These are phyloP conservation scores for Suillus clintonianus DNA, from an alignment of 768 basidiomycete genomes.

Conservation along the genomic window DNA sequence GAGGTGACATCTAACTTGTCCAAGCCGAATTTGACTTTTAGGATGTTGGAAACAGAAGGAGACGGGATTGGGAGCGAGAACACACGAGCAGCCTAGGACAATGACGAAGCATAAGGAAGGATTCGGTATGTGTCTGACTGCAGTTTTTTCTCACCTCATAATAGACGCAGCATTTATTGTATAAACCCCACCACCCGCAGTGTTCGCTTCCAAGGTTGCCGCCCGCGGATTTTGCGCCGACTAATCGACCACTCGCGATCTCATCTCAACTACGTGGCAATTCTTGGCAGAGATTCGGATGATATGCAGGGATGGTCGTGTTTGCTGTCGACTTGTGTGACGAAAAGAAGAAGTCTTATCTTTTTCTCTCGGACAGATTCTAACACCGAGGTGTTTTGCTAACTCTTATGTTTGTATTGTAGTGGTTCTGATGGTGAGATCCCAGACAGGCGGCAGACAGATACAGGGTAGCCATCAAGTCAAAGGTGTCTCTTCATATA, in stretches of 20 bases:
- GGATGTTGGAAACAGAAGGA: constrained; percentile 54
- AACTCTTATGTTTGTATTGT: not conserved
- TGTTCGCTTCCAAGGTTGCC: constrained; percentile 68
- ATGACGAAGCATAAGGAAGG: constrained; percentile 53
- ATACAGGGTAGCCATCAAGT: too few species aligned
- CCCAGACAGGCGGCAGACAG: too few species aligned
- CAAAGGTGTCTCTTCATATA: too few species aligned
- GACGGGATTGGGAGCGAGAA: constrained; percentile 28
- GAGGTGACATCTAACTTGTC: constrained; percentile 66
- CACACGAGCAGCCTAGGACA: constrained; percentile 33
- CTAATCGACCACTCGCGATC: constrained; percentile 78
- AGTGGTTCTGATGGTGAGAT: not conserved
- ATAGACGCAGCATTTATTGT: constrained; percentile 68
- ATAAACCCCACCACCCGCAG: constrained; percentile 55
- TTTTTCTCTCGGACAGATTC: constrained; percentile 85
- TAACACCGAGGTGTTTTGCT: constrained; percentile 67
- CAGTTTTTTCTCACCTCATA: constrained; percentile 19
- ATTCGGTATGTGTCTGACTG: constrained; percentile 62
- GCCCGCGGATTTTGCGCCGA: constrained; percentile 74
- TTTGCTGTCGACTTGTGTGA: constrained; percentile 75
- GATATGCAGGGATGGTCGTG: constrained; percentile 74
- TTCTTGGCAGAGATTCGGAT: constrained; percentile 66
- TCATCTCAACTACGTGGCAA: constrained; percentile 87
- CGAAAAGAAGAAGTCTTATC: constrained; percentile 78
- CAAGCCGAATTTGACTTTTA: constrained; percentile 52